phyloP scores from a whole-genome alignment of 345 rosid genomes.

The Eucalyptus shirleyi region DNA sequence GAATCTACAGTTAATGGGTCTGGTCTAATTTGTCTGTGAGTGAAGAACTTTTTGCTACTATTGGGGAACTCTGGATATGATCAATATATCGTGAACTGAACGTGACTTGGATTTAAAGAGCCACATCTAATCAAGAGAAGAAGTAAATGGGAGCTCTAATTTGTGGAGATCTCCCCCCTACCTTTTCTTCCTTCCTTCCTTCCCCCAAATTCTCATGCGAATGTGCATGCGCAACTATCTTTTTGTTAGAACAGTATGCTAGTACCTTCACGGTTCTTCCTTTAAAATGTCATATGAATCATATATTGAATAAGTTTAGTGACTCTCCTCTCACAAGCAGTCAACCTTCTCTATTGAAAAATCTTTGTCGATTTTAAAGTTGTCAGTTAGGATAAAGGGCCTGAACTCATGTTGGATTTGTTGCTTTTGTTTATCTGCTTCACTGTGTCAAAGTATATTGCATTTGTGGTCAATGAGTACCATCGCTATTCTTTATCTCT shows the following conservation, averaged over 20 bases:
- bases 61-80: not conserved
- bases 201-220: not conserved
- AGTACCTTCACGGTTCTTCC: not conserved
- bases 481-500: not conserved
- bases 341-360: not conserved
- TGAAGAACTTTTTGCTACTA: not conserved
- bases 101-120: not conserved
- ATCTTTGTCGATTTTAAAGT: not conserved
- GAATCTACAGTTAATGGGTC: not conserved
- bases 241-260: not conserved
- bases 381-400: not conserved
- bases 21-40: not conserved
- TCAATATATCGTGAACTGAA: not conserved
- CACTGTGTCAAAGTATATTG: not conserved
- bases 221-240: not conserved
- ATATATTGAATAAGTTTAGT: not conserved
- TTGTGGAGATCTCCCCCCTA: not conserved
- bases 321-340: not conserved
- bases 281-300: not conserved
- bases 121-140: not conserved
- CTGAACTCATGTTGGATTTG: not conserved
- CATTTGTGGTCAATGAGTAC: not conserved
- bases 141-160: not conserved
- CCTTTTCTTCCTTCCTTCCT: not conserved
- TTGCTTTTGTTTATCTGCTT: not conserved